phyloP scores from a whole-genome alignment of 768 basidiomycete species.

The Boletus fagicola region DNA sequence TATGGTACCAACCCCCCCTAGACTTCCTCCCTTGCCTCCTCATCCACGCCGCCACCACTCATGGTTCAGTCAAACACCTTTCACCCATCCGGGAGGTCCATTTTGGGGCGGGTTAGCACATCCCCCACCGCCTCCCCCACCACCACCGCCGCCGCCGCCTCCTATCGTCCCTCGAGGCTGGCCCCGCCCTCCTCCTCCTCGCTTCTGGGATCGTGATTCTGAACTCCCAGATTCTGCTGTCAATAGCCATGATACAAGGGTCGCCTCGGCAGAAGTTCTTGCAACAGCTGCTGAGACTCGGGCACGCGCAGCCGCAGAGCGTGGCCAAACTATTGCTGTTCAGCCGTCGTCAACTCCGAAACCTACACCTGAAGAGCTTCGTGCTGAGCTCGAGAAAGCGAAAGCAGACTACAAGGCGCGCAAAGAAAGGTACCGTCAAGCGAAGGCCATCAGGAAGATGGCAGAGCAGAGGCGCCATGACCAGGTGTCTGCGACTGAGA shows the following conservation, averaged over 20 bases:
- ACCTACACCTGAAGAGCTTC: conserved; percentile 26
- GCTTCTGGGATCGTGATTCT: conserved; percentile 15
- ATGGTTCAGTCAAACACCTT: conserved; percentile 23
- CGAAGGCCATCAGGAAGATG: conserved; percentile 49
- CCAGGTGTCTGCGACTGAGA: conserved; percentile 26
- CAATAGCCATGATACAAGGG: conserved; percentile 9
- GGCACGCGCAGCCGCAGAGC: conserved; percentile 6
- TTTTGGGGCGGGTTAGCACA: conserved; percentile 22
- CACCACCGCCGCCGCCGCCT: neutral
- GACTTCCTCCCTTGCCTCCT: conserved; percentile 18
- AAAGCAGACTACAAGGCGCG: conserved; percentile 65
- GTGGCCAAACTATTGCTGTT: neutral
- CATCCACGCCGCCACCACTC: conserved; percentile 24
- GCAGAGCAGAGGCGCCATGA: conserved; percentile 31
- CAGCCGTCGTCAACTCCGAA: conserved; percentile 1
- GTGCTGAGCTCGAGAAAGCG: conserved; percentile 56
- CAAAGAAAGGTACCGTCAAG: conserved; percentile 66
- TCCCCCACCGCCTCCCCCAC: conserved; percentile 14
- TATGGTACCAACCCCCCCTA: conserved; percentile 13
- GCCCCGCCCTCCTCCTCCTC: conserved; percentile 26
- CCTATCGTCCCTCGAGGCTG: conserved; percentile 16
- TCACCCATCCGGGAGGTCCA: conserved; percentile 5
- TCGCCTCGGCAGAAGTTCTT: conserved; percentile 15
- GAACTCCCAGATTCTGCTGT: neutral
- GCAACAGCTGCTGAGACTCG: conserved; percentile 20